Conservation (phyloP, 2,329 filamentous ascomycete species). For the Mycogone perniciosa region DNA sequence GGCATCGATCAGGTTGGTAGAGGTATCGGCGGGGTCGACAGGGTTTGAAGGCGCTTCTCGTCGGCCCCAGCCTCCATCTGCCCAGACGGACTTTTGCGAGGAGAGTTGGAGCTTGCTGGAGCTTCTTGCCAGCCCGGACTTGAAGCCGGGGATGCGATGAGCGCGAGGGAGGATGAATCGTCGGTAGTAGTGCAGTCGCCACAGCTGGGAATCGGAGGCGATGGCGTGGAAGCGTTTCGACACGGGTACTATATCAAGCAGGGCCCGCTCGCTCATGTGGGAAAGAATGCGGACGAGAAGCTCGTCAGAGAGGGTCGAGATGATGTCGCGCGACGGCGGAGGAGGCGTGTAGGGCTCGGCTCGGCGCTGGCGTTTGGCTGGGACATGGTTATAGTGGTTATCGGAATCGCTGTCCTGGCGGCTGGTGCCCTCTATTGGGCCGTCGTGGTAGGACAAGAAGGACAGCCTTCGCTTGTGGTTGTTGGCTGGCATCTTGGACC, state of each 20-base stretch:
- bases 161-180: constrained; percentile 80
- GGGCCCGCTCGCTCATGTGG: constrained; percentile 61
- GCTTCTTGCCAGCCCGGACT: constrained; percentile 25
- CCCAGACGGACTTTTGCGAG: constrained; percentile 38
- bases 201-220: constrained; percentile 76
- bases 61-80: constrained; percentile 34
- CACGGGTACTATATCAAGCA: constrained; percentile 58
- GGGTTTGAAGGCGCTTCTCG: constrained; percentile 30
- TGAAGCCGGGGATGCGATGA: constrained; percentile 64
- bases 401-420: constrained; percentile 3
- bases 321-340: constrained; percentile 41
- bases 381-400: constrained; percentile 4
- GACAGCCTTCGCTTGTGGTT: constrained; percentile 3
- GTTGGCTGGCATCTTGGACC: background rate
- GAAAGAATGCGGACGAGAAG: constrained; percentile 78
- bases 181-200: constrained; percentile 83
- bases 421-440: background rate
- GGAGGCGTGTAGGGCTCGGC: background rate
- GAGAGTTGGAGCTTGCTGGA: constrained; percentile 38
- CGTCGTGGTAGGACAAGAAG: background rate
- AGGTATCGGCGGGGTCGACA: constrained; percentile 45
- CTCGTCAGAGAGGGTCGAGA: constrained; percentile 79
- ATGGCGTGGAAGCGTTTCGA: constrained; percentile 70
- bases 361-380: constrained; percentile 19
- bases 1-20: constrained; percentile 21